Evolutionary conservation across 495 filamentous ascomycete genomes (phyloP), one percentile per base, ranked within the genome.

Genomic region (Hyaloscypha variabilis): DNA sequence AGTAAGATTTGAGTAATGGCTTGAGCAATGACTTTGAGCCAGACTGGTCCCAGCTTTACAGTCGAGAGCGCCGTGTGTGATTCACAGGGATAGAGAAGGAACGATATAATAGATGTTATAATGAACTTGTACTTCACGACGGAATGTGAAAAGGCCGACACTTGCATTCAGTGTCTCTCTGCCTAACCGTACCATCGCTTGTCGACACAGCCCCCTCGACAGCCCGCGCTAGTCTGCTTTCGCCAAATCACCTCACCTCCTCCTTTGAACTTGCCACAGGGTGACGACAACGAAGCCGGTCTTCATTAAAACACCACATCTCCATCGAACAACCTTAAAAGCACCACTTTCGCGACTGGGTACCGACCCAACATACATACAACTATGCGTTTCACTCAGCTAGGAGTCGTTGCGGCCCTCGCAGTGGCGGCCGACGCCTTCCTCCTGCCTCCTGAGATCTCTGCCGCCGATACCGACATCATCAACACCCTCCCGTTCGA

Each of bases 401-500:
- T 69, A 19, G 63, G 55, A 36, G 67, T 30, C 30, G 34, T 62
- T 21, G 65, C 63, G 23, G 63, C 62, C 31, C 21, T 65, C 14
- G 66, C 58, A 17, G 63, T 55, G 10, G 36, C 53, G 6, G n/a
- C n/a, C n/a, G 29, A 68, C 8, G 71, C 67, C 39, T 64, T 73
- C 66, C 65, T 70, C 23, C 39, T 70, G 8, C 68, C 68, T 25
- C 61, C 68, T 42, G 54, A 62, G 50, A 67, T 70, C 60, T 63
- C 71, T 2, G 23, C 49, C n/a, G 55, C 62, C 5, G 61, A 67
- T 49, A 55, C 17, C n/a, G 64, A 69, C 26, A 55, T 68, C 29
- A 61, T 70, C 65, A 67, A 67, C 11, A 63, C 64, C 14, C 61
- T 72, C 4, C 70, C 67, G 19, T 65, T 68, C 65, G 67, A 68